Percentiles rank a stretch among this genome's conserved stretches.
These are phyloP conservation scores for Cercophora sp. DNA, from an alignment of 495 filamentous ascomycete genomes.

Conservation along the genomic window DNA sequence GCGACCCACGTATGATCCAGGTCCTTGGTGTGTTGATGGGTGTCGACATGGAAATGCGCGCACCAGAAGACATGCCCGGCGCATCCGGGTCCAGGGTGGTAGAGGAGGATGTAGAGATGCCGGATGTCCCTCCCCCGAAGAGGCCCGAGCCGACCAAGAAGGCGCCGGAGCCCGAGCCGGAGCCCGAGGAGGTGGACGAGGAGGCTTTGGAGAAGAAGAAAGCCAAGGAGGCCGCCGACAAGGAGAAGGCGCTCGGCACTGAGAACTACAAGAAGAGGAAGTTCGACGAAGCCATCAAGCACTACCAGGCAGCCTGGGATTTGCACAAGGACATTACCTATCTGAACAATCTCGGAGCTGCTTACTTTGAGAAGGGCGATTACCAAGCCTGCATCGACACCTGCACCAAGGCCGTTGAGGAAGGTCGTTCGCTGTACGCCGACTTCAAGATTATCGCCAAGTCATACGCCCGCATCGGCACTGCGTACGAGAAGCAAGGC, in stretches of 20 bases:
- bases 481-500: constrained; percentile 82
- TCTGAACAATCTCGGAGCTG: constrained; percentile 91
- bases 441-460: constrained; percentile 98
- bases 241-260: constrained; percentile 91
- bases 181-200: constrained; percentile 67
- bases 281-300: constrained; percentile 88
- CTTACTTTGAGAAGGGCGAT: constrained; percentile 93
- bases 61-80: constrained; percentile 40
- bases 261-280: constrained; percentile 97
- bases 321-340: constrained; percentile 94
- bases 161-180: constrained; percentile 56
- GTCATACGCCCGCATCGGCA: constrained; percentile 88
- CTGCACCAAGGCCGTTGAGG: constrained; percentile 83
- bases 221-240: constrained; percentile 88
- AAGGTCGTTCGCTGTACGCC: constrained; percentile 78
- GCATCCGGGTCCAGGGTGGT: constrained; percentile 46
- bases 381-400: constrained; percentile 78
- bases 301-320: constrained; percentile 96
- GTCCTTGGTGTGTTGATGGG: constrained; percentile 92
- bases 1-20: constrained; percentile 87
- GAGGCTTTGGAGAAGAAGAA: constrained; percentile 78
- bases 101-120: constrained; percentile 77
- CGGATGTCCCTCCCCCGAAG: constrained; percentile 52
- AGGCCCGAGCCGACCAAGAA: constrained; percentile 39
- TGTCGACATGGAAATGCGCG: constrained; percentile 85